These are phyloP conservation scores for Talaromyces sp. DNA, from an alignment of 2,329 filamentous ascomycete species.

Conservation along the genomic window DNA sequence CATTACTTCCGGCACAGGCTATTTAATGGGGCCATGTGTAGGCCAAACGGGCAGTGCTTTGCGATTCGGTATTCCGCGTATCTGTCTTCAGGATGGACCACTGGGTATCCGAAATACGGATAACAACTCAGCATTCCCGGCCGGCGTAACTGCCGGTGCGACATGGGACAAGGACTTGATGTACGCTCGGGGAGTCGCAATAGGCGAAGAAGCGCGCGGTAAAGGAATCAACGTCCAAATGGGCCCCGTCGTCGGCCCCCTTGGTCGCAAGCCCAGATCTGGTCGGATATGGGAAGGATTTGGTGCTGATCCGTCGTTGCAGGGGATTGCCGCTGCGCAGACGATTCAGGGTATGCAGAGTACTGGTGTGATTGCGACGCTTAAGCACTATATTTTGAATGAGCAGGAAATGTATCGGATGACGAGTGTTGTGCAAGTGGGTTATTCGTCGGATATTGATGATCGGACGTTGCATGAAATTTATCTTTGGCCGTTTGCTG, in stretches of 20 bases:
- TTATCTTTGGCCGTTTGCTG: slow-evolving; percentile 53
- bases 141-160: slow-evolving; percentile 73
- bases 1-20: slow-evolving; percentile 68
- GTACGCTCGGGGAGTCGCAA: slow-evolving; percentile 64
- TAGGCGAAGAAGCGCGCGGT: slow-evolving; percentile 69
- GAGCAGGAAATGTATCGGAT: slow-evolving; percentile 49
- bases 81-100: slow-evolving; percentile 71
- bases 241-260: slow-evolving; percentile 67
- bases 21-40: slow-evolving; percentile 66
- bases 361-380: slow-evolving; percentile 55
- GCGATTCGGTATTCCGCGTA: slow-evolving; percentile 68
- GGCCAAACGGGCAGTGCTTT: slow-evolving; percentile 72
- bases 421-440: slow-evolving; percentile 44
- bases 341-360: slow-evolving; percentile 59
- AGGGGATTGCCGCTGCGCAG: slow-evolving; percentile 52
- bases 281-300: slow-evolving; percentile 77
- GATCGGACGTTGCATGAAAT: slow-evolving; percentile 50
- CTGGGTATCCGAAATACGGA: slow-evolving; percentile 71
- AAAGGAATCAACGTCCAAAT: slow-evolving; percentile 72
- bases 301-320: slow-evolving; percentile 66
- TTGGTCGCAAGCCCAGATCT: slow-evolving; percentile 70
- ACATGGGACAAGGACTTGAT: slow-evolving; percentile 74
- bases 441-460: slow-evolving; percentile 52
- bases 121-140: slow-evolving; percentile 72
- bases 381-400: slow-evolving; percentile 59